Conservation (phyloP, 2,329 filamentous ascomycete species). For the Fusarium sp. region DNA sequence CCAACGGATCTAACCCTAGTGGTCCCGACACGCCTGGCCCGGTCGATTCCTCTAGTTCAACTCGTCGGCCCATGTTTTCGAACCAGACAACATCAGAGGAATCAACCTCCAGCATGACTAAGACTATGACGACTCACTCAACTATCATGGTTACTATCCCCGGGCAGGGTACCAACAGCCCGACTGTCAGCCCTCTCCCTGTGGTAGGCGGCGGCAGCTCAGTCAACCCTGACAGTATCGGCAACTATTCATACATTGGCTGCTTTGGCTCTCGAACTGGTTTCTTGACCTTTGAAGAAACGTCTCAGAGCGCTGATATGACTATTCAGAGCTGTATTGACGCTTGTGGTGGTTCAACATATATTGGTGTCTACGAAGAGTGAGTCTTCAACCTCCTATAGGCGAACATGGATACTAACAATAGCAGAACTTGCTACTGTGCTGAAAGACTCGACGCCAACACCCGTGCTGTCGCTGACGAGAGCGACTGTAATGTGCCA, state of each 20-base stretch:
- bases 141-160: slow-evolving; percentile 45
- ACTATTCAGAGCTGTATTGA: slow-evolving; percentile 54
- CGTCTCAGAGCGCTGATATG: slow-evolving; percentile 51
- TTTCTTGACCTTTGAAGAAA: slow-evolving; percentile 51
- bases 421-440: slow-evolving; percentile 58
- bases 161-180: slow-evolving; percentile 20
- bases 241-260: slow-evolving; percentile 51
- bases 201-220: slow-evolving; percentile 25
- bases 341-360: slow-evolving; percentile 52
- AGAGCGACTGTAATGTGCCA: slow-evolving; percentile 48
- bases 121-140: slow-evolving; percentile 39
- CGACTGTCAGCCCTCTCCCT: slow-evolving; percentile 25
- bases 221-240: slow-evolving; percentile 49
- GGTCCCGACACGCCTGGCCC: background rate
- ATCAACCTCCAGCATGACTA: slow-evolving; percentile 45
- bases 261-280: slow-evolving; percentile 56
- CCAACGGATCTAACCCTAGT: background rate
- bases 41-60: background rate
- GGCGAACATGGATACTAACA: background rate
- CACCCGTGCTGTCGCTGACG: slow-evolving; percentile 49
- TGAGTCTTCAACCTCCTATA: background rate
- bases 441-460: slow-evolving; percentile 55
- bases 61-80: background rate
- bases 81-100: slow-evolving; percentile 15
- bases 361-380: slow-evolving; percentile 54